phyloP scores from a whole-genome alignment of 1,284 basidiomycete species.

The Trichosporon coremiiforme region DNA sequence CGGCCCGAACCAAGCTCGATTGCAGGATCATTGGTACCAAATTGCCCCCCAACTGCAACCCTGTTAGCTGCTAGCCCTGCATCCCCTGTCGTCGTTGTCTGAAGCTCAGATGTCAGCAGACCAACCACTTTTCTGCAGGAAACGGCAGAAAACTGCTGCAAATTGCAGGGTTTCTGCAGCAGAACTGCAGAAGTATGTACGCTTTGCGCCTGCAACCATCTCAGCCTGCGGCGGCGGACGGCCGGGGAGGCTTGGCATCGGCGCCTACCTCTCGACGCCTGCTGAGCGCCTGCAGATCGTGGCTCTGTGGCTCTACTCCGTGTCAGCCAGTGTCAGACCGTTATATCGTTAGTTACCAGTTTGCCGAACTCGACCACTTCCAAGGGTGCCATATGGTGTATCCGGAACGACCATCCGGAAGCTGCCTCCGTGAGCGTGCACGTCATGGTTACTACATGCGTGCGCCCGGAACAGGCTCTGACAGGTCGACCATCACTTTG shows the following conservation, averaged over 20 bases:
- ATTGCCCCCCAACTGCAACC: not conserved
- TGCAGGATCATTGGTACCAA: not conserved
- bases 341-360: not conserved
- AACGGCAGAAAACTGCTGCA: no score
- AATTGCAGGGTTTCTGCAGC: not conserved
- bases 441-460: not conserved
- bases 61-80: no score
- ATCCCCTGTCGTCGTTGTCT: conserved; percentile 8
- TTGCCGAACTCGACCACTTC: not conserved
- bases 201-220: no score
- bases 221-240: no score
- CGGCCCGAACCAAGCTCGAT: not conserved
- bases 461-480: no score
- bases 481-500: not conserved
- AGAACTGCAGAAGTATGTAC: not conserved
- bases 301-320: no score
- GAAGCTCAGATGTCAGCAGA: not conserved
- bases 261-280: no score
- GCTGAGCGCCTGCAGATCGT: not conserved
- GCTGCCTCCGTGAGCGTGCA: no score
- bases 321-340: not conserved
- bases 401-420: not conserved
- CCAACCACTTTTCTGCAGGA: no score
- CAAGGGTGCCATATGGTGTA: not conserved
- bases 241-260: not conserved